Base-by-base conservation (phyloP, 352 stramenopile genomes). In the Phytophthora citrophthora region DNA sequence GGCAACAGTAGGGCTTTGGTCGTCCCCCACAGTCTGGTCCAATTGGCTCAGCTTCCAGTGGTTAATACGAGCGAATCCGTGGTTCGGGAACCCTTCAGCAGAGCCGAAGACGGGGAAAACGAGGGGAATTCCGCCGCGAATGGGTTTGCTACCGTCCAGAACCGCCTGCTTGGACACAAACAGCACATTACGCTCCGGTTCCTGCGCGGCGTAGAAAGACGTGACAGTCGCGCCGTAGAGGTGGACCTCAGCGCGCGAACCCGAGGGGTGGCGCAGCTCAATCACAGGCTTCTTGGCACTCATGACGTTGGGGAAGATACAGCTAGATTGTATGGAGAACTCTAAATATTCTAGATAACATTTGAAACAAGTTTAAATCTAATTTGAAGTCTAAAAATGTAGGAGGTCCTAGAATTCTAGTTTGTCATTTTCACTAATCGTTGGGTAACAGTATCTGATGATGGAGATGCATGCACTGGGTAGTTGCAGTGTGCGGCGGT, bases 61-160 rank as follows among this genome's bases (percentile, higher is more conserved):
- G 27, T 70, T 84, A 5, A 76, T 90, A 36, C 97, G 90, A 32
- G 95, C 88, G 72, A 99, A 98, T 27, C 97, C 97, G 80, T 99
- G 97, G 68, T 97, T 96, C 1, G 91, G 90, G 63, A 97, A 96
- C 7, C 80, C 84, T n/a, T 77, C 57, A 6, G 83, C 86, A 36
- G 73, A 77, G 54, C 95, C 96, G 72, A 99, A 99, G 49, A 98
- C 90, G 31, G 97, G 97, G 79, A 99, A 99, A 38, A 98, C 95
- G 18, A 99, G 70, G 31, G 97, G 97, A 46, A 99, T 98, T 31
- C 96, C 96, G 54, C 97, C 97, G 36, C 97, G 91, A 64, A 99
- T 98, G 31, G 96, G 86, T 68, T 98, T 98, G 54, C 69, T 90
- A 54, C 95, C 90, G 71, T 99, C 89, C 38, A 98, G 68, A 23